These are phyloP conservation scores for Pleurotus djamor DNA, from an alignment of 768 basidiomycete species.

Conservation along the genomic window DNA sequence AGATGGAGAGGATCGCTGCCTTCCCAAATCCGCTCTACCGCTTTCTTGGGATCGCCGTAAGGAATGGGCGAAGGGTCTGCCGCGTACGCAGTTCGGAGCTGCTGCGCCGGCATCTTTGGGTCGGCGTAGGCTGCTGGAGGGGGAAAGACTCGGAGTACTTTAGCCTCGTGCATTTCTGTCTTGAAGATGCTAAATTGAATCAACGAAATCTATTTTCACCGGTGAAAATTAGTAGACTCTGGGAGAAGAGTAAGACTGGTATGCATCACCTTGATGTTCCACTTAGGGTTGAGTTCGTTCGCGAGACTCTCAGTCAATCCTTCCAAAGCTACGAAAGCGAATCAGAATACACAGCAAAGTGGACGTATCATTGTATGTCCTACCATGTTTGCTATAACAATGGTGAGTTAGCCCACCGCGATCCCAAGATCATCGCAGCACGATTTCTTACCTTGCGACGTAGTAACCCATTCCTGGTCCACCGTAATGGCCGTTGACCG, in stretches of 20 bases:
- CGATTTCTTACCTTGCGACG: constrained; percentile 10
- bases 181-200: constrained; percentile 13
- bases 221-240: no score
- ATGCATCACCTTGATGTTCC: constrained; percentile 27
- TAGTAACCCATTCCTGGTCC: constrained; percentile 13
- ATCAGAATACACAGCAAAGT: not conserved
- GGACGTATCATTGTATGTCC: not conserved
- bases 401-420: not conserved
- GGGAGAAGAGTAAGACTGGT: not conserved
- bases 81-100: not conserved
- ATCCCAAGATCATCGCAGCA: not conserved
- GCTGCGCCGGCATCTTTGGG: not conserved
- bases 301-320: constrained; percentile 22
- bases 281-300: constrained; percentile 27
- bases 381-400: not conserved
- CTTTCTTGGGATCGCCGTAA: not conserved
- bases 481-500: constrained; percentile 17
- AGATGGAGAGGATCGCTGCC: no score
- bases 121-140: not conserved
- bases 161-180: constrained; percentile 7
- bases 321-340: constrained; percentile 21
- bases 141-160: not conserved
- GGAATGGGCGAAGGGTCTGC: not conserved
- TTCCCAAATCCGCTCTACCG: not conserved
- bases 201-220: constrained; percentile 12